Evolutionary conservation across 306 rosid genomes (phyloP).

Genomic region (Dicorynia guianensis): DNA sequence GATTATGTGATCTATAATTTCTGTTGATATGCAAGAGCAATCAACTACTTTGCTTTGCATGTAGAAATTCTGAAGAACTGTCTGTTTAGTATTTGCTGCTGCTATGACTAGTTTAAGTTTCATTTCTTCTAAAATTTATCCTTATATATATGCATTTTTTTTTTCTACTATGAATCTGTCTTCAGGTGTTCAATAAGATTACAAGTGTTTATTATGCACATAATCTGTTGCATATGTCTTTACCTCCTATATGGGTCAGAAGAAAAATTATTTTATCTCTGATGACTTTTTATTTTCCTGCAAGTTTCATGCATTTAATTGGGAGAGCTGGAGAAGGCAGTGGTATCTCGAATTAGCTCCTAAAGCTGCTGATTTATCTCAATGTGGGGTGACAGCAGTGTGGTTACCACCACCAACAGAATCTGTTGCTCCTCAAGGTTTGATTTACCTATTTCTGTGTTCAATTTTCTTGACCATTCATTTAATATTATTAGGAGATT

Average conservation of each 20-base stretch:
- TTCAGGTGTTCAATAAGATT: slow-evolving; percentile 31
- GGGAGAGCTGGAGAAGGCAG: slow-evolving; percentile 89
- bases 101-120: slow-evolving; percentile 25
- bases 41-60: slow-evolving; percentile 1
- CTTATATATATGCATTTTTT: background rate
- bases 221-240: slow-evolving; percentile 27
- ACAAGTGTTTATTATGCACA: slow-evolving; percentile 28
- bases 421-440: slow-evolving; percentile 79
- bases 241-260: slow-evolving; percentile 4
- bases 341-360: slow-evolving; percentile 76
- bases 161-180: slow-evolving; percentile 25
- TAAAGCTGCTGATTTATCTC: slow-evolving; percentile 72
- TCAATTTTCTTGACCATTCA: slow-evolving; percentile 8
- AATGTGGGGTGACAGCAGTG: slow-evolving; percentile 73
- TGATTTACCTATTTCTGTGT: slow-evolving; percentile 28
- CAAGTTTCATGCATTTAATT: slow-evolving; percentile 84
- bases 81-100: background rate
- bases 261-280: slow-evolving; percentile 23
- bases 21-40: background rate
- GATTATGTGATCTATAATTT: background rate
- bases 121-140: slow-evolving; percentile 18
- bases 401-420: slow-evolving; percentile 86
- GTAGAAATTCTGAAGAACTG: slow-evolving; percentile 9
- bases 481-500: slow-evolving; percentile 1
- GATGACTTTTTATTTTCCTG: slow-evolving; percentile 40